These are phyloP conservation scores for Fraxinus baroniana DNA, from an alignment of 305 asterid species.

Conservation along the genomic window DNA sequence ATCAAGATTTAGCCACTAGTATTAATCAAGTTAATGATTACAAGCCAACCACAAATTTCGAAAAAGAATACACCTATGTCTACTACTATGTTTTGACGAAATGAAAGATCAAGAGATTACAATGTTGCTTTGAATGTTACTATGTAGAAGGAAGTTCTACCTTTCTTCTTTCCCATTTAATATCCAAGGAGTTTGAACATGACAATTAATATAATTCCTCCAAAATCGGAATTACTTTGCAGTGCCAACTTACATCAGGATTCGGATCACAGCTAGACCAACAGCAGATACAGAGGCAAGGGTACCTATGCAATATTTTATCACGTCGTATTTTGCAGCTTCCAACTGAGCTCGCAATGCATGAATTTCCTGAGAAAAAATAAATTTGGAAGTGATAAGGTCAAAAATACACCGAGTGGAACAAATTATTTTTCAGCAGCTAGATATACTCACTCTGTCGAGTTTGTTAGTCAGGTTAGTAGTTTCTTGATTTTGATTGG, in stretches of 20 bases:
- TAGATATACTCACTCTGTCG: conserved; percentile 62
- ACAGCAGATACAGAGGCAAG: conserved; percentile 83
- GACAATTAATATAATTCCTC: conserved; percentile 20
- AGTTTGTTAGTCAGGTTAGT: conserved; percentile 83
- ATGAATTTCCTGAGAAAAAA: conserved; percentile 71
- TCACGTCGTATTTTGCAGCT: conserved; percentile 92
- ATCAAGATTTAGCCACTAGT: conserved; percentile 17
- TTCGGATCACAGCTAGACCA: conserved; percentile 76
- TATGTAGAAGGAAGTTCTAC: conserved; percentile 5
- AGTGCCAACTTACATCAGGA: conserved; percentile 44
- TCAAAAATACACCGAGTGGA: not conserved
- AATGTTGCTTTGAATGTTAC: not conserved
- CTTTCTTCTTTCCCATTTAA: conserved; percentile 12
- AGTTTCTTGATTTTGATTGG: conserved; percentile 83
- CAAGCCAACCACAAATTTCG: not conserved
- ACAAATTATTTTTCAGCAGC: not conserved
- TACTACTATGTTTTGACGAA: not conserved
- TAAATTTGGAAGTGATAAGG: not conserved
- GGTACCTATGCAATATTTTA: conserved; percentile 91
- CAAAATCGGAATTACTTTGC: not conserved
- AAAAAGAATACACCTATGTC: not conserved
- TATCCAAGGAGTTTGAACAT: conserved; percentile 34
- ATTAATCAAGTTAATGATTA: conserved; percentile 32
- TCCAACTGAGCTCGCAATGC: conserved; percentile 76
- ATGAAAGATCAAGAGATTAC: not conserved